Evolutionary conservation across 83 land plant species (phyloP).

Genomic region (Larix sibirica): DNA sequence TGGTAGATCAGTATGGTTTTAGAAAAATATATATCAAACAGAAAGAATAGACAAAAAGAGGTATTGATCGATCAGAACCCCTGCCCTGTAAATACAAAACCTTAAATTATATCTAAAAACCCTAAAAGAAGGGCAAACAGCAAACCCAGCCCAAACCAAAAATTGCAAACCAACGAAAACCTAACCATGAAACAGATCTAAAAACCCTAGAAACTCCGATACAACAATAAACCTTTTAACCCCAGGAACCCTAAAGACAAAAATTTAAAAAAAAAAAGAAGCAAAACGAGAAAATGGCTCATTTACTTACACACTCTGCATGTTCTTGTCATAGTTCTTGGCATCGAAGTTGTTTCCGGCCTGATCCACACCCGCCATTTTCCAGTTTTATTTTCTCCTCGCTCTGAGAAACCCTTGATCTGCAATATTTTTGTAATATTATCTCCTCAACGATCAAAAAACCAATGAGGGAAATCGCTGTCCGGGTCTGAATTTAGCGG

Average conservation of each 20-base stretch:
- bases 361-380: constrained; percentile 9
- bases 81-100: no score
- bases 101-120: no score
- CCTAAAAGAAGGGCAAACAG: not conserved
- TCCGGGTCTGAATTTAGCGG: no score
- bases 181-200: not conserved
- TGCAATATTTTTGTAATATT: no score
- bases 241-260: not conserved
- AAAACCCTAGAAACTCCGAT: not conserved
- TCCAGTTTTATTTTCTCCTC: not conserved
- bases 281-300: not conserved
- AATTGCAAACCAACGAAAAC: not conserved
- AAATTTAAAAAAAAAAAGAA: no score
- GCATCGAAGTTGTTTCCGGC: constrained; percentile 12
- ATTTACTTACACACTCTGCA: constrained; percentile 15
- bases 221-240: not conserved
- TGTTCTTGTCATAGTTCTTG: constrained; percentile 15
- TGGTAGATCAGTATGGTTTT: no score
- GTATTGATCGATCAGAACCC: no score
- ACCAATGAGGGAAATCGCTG: no score
- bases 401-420: no score
- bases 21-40: no score
- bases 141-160: not conserved
- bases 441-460: no score
- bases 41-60: no score